Percentiles rank a stretch among this genome's conserved stretches.
These are phyloP conservation scores for Juglanconis sp. DNA, from an alignment of 2,329 filamentous ascomycete species.

Conservation along the genomic window DNA sequence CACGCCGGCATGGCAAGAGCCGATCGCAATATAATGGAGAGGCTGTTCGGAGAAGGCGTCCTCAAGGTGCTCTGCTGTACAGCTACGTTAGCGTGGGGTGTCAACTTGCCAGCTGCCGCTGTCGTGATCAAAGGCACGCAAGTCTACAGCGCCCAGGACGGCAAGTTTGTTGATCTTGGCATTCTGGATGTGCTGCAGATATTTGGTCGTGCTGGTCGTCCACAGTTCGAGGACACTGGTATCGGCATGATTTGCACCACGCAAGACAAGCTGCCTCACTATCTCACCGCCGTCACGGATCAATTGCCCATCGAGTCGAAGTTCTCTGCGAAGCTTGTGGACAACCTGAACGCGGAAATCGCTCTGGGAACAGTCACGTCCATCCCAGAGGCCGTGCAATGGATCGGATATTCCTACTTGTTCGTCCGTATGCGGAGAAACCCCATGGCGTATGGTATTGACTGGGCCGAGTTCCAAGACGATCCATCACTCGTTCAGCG, in stretches of 20 bases:
- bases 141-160: conserved; percentile 92
- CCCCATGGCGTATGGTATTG: conserved; percentile 88
- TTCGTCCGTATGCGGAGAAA: conserved; percentile 96
- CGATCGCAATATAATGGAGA: conserved; percentile 93
- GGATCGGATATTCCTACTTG: conserved; percentile 96
- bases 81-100: conserved; percentile 95
- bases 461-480: conserved; percentile 85
- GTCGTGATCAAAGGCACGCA: conserved; percentile 98
- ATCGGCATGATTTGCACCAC: conserved; percentile 98
- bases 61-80: conserved; percentile 98
- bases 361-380: conserved; percentile 92
- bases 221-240: conserved; percentile 95
- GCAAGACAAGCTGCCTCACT: conserved; percentile 88
- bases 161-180: conserved; percentile 93
- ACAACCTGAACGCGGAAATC: conserved; percentile 96
- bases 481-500: conserved; percentile 85
- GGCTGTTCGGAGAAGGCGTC: conserved; percentile 86
- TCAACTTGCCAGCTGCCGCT: conserved; percentile 93
- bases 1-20: conserved; percentile 95
- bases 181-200: conserved; percentile 97
- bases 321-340: conserved; percentile 89
- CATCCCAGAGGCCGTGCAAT: conserved; percentile 87
- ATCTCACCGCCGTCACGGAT: conserved; percentile 87
- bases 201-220: conserved; percentile 94
- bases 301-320: conserved; percentile 97